Percentiles rank a stretch among this genome's conserved stretches.
These are phyloP conservation scores for Epithele typhae DNA, from an alignment of 768 basidiomycete genomes.

Conservation along the genomic window DNA sequence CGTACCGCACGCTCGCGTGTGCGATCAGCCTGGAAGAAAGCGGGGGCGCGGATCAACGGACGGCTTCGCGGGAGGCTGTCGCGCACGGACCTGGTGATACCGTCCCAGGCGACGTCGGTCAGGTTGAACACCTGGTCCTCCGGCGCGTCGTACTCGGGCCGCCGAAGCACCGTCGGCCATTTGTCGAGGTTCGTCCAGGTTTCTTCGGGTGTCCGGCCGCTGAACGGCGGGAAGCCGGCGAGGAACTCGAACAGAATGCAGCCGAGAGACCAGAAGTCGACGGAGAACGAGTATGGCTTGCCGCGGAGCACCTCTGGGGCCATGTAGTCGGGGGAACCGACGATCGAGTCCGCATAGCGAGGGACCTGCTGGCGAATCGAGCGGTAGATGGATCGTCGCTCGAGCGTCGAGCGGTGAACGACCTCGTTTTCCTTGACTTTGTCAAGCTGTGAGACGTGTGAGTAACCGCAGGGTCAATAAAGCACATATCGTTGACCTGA, in stretches of 20 bases:
- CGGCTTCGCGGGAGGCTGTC: too few relatives aligned
- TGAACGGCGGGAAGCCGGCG: slow-evolving; percentile 97
- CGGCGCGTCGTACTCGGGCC: slow-evolving; percentile 93
- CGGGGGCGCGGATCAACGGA: not conserved
- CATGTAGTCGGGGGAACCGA: slow-evolving; percentile 99
- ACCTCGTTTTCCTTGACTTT: slow-evolving; percentile 93
- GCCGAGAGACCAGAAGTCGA: slow-evolving; percentile 98
- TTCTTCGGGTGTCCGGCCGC: slow-evolving; percentile 91
- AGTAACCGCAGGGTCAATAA: slow-evolving; percentile 2
- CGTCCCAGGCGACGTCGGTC: slow-evolving; percentile 90
- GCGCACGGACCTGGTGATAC: slow-evolving; percentile 75
- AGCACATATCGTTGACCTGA: slow-evolving; percentile 55
- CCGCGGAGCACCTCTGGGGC: slow-evolving; percentile 91
- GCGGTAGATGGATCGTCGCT: slow-evolving; percentile 91
- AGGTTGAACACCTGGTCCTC: slow-evolving; percentile 98
- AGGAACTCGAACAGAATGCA: slow-evolving; percentile 98
- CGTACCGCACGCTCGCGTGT: slow-evolving; percentile 75
- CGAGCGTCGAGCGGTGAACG: slow-evolving; percentile 86
- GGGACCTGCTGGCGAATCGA: slow-evolving; percentile 88
- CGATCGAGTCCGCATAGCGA: slow-evolving; percentile 94
- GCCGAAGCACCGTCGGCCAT: slow-evolving; percentile 87
- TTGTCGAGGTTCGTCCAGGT: slow-evolving; percentile 99
- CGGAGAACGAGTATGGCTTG: slow-evolving; percentile 92
- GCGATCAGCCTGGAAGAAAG: slow-evolving; percentile 76
- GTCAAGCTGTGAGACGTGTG: slow-evolving; percentile 60